Evolutionary conservation across 805 yeast species (phyloP).

Genomic region (Metschnikowia gruessii): DNA sequence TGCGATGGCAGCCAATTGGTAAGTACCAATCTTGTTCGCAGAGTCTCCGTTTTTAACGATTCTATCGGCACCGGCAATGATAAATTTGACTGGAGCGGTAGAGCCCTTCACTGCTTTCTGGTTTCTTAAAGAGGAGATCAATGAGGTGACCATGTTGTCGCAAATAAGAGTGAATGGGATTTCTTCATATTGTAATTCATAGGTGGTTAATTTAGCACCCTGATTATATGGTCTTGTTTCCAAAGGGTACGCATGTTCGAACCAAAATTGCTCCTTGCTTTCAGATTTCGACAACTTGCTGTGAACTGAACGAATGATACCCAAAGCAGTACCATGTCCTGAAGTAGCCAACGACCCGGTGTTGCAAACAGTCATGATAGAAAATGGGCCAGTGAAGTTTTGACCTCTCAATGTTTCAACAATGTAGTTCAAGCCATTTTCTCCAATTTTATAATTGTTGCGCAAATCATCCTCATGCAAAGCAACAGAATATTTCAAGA

Average conservation of each 20-base stretch:
- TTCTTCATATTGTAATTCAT: conserved; percentile 77
- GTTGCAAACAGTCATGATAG: conserved; percentile 89
- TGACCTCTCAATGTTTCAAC: conserved; percentile 42
- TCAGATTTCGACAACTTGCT: conserved; percentile 37
- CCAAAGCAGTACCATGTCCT: conserved; percentile 96
- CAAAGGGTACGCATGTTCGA: conserved; percentile 76
- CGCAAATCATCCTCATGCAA: conserved; percentile 72
- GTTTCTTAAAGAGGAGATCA: conserved; percentile 48
- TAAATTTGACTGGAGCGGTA: conserved; percentile 72
- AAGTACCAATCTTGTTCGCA: conserved; percentile 95
- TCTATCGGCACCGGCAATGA: conserved; percentile 94
- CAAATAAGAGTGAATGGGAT: conserved; percentile 88
- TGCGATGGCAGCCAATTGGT: conserved; percentile 76
- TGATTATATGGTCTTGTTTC: conserved; percentile 97
- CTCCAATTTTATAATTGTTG: conserved; percentile 79
- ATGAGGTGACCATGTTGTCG: conserved; percentile 86
- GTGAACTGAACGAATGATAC: conserved; percentile 75
- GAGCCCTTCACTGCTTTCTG: conserved; percentile 23
- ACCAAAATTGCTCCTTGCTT: conserved; percentile 38
- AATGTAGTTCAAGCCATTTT: conserved; percentile 74
- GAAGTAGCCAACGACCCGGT: conserved; percentile 97
- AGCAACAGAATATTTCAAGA: conserved; percentile 46
- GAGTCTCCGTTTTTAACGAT: conserved; percentile 92
- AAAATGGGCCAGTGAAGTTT: conserved; percentile 59
- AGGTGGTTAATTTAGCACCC: conserved; percentile 91